A percentile compares a stretch with the other conserved stretches of the same genome.
phyloP scores from a whole-genome alignment of 2,329 filamentous ascomycete species.

The Scedosporium dehoogii region DNA sequence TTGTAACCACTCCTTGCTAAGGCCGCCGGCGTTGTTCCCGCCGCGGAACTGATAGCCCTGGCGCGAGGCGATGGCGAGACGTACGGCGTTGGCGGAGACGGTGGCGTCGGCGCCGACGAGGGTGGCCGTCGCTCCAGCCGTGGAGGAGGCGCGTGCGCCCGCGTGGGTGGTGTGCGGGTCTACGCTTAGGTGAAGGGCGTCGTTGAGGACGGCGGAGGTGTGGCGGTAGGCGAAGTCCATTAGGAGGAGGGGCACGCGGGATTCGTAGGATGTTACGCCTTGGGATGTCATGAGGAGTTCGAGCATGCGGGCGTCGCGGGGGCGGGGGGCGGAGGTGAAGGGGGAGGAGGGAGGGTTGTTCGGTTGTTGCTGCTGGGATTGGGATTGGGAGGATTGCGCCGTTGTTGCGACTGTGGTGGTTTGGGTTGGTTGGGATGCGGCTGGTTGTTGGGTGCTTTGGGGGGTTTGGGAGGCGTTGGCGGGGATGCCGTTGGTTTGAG shows the following conservation, averaged over 20 bases:
- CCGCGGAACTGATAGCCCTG: conserved; percentile 60
- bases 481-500: conserved; percentile 44
- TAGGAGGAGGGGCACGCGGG: conserved; percentile 71
- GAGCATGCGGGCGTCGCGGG: conserved; percentile 69
- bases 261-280: conserved; percentile 70
- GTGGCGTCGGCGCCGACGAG: conserved; percentile 38
- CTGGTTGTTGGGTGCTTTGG: conserved; percentile 25
- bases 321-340: conserved; percentile 41
- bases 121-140: conserved; percentile 36
- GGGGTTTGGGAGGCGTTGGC: conserved; percentile 27
- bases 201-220: conserved; percentile 60
- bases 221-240: conserved; percentile 83
- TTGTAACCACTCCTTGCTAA: conserved; percentile 65
- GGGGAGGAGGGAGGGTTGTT: conserved; percentile 17
- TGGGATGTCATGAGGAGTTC: conserved; percentile 72
- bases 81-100: conserved; percentile 58
- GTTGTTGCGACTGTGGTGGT: conserved; percentile 14
- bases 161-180: conserved; percentile 57
- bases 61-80: conserved; percentile 61
- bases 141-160: conserved; percentile 38
- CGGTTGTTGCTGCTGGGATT: conserved; percentile 7
- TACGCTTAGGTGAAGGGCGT: conserved; percentile 58
- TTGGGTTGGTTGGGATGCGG: conserved; percentile 19
- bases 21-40: conserved; percentile 39
- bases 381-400: neutral